Base-by-base conservation (phyloP, 2,329 filamentous ascomycete genomes). In the Hypoxylon sp. region DNA sequence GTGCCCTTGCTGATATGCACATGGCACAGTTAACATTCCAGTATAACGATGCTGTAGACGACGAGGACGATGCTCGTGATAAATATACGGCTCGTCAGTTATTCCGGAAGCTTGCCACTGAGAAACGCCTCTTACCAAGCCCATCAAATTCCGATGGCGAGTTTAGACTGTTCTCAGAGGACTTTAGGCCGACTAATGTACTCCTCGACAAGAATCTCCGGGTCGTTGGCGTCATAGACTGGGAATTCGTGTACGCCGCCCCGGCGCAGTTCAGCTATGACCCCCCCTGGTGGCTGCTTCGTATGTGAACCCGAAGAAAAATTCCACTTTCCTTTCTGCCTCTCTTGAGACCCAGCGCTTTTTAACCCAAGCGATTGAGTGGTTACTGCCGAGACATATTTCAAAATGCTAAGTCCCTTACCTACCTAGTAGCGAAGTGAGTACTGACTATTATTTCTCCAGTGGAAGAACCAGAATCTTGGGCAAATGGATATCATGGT, bases 51-150 rank as follows among this genome's bases (percentile, higher is more conserved):
- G 69, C 78, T 0, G 72, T 82, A 2, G 57, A 64, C 0, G 74
- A 76, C 1, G 80, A 77, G 27, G 79, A 81, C 15, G 82, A 84
- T 61, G 80, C 77, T 52, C 75, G 79, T 2, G 80, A 79, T 27
- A 84, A 84, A 64, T 83, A 82, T 57, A 76, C 82, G 2, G 78
- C 80, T 4, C 80, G 81, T 3, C 78, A 80, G 27, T 67, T 84
- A 0, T 83, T 84, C 65, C 80, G 78, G 3, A 78, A 70, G 46
- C 60, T 81, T 4, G 77, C 77, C 3, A 31, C 21, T 3, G 56
- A 64, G 19, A 50, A 42, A 39, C 48, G 35, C 4, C 63, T 69
- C n/a, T 24, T 32, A 5, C 29, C 64, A 11, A 24, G 29, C 7
- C 7, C 21, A 11, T 8, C 13, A 17, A 24, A 44, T 1, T 19